Percentiles rank a stretch among this genome's conserved stretches.
Conservation (phyloP, 768 basidiomycete genomes). For the Rhizopogon rudus region DNA sequence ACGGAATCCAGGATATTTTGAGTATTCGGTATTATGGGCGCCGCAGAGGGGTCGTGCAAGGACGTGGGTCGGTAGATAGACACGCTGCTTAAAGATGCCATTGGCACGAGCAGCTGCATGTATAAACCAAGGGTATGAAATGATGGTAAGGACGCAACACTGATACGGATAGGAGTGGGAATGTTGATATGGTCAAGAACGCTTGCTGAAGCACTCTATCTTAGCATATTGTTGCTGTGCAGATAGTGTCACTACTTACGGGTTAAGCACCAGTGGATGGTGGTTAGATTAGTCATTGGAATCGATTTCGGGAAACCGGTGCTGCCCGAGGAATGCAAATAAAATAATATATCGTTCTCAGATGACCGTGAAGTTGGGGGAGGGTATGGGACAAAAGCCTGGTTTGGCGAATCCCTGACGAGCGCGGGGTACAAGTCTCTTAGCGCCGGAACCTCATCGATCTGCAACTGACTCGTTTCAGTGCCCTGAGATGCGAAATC, state of each 20-base stretch:
- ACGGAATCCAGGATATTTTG: slow-evolving; percentile 35
- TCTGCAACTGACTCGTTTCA: background rate
- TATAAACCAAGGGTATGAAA: slow-evolving; percentile 21
- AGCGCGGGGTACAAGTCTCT: slow-evolving; percentile 36
- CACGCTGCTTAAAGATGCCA: slow-evolving; percentile 11
- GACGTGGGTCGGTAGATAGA: slow-evolving; percentile 25
- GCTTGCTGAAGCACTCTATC: slow-evolving; percentile 1
- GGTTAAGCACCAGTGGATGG: slow-evolving; percentile 30
- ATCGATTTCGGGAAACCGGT: slow-evolving; percentile 48
- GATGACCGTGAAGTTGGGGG: slow-evolving; percentile 9
- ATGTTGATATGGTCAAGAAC: background rate
- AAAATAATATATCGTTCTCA: slow-evolving; percentile 33
- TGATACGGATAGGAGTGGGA: slow-evolving; percentile 14
- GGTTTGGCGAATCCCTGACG: slow-evolving; percentile 23
- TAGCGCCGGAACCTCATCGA: slow-evolving; percentile 17
- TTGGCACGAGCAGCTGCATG: slow-evolving; percentile 12
- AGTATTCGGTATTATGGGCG: slow-evolving; percentile 34
- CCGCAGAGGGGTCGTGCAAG: slow-evolving; percentile 10
- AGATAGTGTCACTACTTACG: slow-evolving; percentile 22
- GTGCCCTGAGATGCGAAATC: slow-evolving; percentile 1
- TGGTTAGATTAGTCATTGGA: slow-evolving; percentile 26
- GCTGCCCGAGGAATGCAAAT: slow-evolving; percentile 48
- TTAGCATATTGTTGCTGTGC: background rate
- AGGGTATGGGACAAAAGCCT: slow-evolving; percentile 15
- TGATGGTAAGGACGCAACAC: slow-evolving; percentile 20